Evolutionary conservation across 176 grass and related monocot species (phyloP).

Genomic region (Raddia guianensis): DNA sequence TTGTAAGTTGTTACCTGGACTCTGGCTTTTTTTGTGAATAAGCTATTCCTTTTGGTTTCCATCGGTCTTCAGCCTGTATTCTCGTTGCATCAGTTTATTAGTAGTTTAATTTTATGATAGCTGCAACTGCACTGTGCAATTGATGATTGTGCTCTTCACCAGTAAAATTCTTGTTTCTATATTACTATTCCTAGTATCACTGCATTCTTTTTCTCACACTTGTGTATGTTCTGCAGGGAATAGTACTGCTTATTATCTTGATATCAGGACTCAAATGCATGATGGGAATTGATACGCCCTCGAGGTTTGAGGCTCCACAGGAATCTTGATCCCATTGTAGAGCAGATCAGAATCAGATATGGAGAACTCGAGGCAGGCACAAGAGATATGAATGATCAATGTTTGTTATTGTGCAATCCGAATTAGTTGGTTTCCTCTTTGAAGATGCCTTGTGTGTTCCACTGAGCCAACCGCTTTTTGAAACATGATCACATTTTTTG

Average conservation of each 20-base stretch:
- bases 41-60: neutral
- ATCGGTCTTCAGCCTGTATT: neutral
- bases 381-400: neutral
- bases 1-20: conserved; percentile 60
- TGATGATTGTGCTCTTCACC: neutral
- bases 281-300: conserved; percentile 89
- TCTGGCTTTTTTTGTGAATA: neutral
- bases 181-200: neutral
- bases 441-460: conserved; percentile 39
- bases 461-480: neutral
- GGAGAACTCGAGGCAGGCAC: conserved; percentile 1
- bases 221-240: conserved; percentile 56
- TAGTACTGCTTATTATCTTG: conserved; percentile 94
- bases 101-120: neutral
- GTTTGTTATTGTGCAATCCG: conserved; percentile 30
- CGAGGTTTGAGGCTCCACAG: conserved; percentile 79
- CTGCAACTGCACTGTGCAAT: neutral
- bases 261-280: conserved; percentile 95
- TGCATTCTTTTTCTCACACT: conserved; percentile 23
- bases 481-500: conserved; percentile 7
- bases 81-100: neutral
- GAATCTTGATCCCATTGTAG: conserved; percentile 55
- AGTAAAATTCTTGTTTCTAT: conserved; percentile 10
- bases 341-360: neutral
- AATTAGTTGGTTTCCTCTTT: conserved; percentile 36